Conservation (phyloP, 1,284 basidiomycete genomes). For the Ganoderma multipileum region DNA sequence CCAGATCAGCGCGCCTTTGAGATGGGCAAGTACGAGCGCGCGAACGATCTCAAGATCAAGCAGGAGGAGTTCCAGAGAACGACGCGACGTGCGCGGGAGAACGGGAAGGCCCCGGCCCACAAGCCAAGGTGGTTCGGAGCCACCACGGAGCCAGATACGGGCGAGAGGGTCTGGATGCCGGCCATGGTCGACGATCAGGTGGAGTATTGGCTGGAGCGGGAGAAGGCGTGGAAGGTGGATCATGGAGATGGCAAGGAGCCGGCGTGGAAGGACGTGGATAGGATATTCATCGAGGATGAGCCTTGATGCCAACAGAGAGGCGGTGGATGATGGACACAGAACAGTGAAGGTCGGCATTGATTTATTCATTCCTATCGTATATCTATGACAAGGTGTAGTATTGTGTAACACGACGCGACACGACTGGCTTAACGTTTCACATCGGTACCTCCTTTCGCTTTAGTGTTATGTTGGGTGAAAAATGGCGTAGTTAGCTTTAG, state of each 20-base stretch:
- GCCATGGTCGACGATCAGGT: constrained; percentile 58
- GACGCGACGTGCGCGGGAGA: constrained; percentile 81
- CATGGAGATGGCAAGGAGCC: constrained; percentile 37
- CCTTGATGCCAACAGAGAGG: constrained; percentile 31
- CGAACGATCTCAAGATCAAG: constrained; percentile 85
- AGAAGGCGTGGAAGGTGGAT: constrained; percentile 63
- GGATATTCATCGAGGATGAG: constrained; percentile 79
- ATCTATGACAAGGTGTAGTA: constrained; percentile 13
- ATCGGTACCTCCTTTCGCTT: background rate
- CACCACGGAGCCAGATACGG: constrained; percentile 83
- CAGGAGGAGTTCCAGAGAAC: constrained; percentile 91
- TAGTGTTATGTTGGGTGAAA: background rate
- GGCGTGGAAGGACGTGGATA: constrained; percentile 76
- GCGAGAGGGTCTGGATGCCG: constrained; percentile 87
- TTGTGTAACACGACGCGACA: constrained; percentile 11
- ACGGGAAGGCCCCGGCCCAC: constrained; percentile 78
- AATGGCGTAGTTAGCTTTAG: background rate
- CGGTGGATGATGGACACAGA: background rate
- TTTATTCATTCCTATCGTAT: constrained; percentile 26
- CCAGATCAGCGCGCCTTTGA: constrained; percentile 98
- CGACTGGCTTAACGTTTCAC: background rate
- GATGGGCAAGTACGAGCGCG: constrained; percentile 88
- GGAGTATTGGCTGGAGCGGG: constrained; percentile 88
- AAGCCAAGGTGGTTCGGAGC: constrained; percentile 85
- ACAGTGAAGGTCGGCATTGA: constrained; percentile 10